Evolutionary conservation across 257 asterid genomes (phyloP).

Genomic region (Solanum appendiculatum): DNA sequence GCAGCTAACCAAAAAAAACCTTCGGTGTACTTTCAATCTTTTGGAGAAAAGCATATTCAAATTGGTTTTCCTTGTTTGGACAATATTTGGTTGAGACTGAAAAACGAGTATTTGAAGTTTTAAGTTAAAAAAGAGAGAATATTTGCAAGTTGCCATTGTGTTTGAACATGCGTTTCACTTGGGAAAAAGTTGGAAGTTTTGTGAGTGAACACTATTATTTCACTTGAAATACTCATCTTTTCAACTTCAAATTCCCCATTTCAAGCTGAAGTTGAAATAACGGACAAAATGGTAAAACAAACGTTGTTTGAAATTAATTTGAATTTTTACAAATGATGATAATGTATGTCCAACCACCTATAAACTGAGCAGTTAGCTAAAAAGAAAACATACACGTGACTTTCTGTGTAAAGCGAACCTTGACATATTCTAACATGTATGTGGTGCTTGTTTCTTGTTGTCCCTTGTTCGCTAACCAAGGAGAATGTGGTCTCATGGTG

Average conservation of each 20-base stretch:
- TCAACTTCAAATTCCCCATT: neutral
- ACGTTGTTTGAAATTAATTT: neutral
- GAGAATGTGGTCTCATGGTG: neutral
- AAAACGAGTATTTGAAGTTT: neutral
- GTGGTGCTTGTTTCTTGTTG: neutral
- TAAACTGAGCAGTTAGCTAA: neutral
- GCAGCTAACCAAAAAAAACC: neutral
- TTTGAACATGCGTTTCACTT: neutral
- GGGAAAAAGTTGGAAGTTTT: neutral
- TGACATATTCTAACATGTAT: neutral
- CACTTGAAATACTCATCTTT: neutral
- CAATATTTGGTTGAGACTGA: neutral
- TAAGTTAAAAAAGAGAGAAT: too few species aligned
- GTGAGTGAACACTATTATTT: neutral
- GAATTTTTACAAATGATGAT: neutral
- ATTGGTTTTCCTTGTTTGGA: neutral
- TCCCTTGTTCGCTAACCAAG: neutral
- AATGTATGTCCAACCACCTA: neutral
- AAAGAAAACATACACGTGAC: neutral
- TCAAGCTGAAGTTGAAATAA: neutral
- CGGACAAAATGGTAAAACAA: neutral
- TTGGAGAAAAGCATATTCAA: neutral
- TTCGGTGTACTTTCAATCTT: neutral
- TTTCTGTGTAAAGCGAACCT: neutral
- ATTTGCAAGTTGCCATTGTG: neutral